These are phyloP conservation scores for Anthoceros angustus DNA, from an alignment of 225 moss, liverwort and hornwort genomes.

Conservation along the genomic window DNA sequence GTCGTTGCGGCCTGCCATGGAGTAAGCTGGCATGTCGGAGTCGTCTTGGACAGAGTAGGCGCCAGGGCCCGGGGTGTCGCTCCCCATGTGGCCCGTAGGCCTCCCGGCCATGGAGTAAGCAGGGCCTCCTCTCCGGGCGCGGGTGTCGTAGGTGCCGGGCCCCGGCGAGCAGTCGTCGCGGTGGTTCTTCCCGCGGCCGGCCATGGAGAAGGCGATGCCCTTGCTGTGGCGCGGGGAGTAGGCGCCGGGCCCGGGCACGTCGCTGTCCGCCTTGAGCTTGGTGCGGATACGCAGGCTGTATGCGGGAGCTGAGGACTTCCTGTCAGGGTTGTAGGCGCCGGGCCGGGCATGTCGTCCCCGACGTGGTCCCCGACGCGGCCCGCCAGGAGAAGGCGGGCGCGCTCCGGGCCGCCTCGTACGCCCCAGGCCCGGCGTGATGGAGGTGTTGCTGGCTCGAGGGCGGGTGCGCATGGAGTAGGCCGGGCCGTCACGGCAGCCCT, in stretches of 20 bases:
- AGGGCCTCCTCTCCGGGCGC: background rate
- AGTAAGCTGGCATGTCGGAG: background rate
- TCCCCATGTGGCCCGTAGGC: background rate
- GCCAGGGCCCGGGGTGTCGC: background rate
- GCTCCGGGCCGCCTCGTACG: background rate
- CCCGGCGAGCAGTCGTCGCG: conserved; percentile 1
- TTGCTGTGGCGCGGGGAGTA: background rate
- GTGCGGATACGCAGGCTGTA: background rate
- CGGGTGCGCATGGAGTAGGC: conserved; percentile 1
- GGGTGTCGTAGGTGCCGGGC: background rate
- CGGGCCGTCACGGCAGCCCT: background rate
- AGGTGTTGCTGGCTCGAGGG: background rate
- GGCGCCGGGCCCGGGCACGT: background rate
- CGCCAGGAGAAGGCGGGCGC: conserved; percentile 1
- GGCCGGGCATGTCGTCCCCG: background rate
- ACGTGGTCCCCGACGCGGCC: background rate
- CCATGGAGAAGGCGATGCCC: background rate
- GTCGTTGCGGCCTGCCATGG: background rate
- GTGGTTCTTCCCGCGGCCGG: background rate
- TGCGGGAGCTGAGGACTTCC: background rate
- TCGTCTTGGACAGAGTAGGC: background rate
- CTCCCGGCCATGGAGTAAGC: background rate
- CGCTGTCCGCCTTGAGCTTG: background rate
- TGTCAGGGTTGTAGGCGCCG: conserved; percentile 1
- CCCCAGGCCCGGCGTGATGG: background rate